Percentiles rank a stretch among this genome's conserved stretches.
phyloP scores from a whole-genome alignment of 371 early-diverging fungal genomes.

The Mycotypha africana region DNA sequence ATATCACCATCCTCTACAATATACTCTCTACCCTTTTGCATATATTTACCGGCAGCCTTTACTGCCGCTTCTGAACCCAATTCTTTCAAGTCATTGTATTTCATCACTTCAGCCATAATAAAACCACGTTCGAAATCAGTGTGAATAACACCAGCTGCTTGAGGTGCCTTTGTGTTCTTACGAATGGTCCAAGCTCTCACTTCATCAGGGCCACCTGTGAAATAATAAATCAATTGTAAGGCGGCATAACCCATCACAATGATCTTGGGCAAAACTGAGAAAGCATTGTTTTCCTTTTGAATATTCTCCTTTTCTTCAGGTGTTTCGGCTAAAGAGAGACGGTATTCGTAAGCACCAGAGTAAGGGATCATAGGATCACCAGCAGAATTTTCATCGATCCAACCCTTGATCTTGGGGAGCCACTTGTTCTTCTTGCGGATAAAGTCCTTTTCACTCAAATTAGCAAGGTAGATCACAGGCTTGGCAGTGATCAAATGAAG shows the following conservation, averaged over 20 bases:
- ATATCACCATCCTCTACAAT: slow-evolving; percentile 93
- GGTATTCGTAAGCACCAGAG: slow-evolving; percentile 79
- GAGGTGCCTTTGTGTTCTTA: slow-evolving; percentile 89
- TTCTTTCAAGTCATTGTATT: slow-evolving; percentile 81
- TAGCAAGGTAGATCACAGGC: slow-evolving; percentile 96
- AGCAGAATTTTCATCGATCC: slow-evolving; percentile 86
- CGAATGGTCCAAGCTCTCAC: slow-evolving; percentile 96
- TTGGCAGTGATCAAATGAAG: slow-evolving; percentile 96
- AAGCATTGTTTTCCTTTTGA: slow-evolving; percentile 53
- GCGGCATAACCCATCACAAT: slow-evolving; percentile 90
- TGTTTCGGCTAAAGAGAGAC: slow-evolving; percentile 32
- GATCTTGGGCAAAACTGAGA: slow-evolving; percentile 84
- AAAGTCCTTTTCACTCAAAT: slow-evolving; percentile 89
- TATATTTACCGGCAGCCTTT: slow-evolving; percentile 93
- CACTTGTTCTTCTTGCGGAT: slow-evolving; percentile 90
- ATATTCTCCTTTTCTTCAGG: slow-evolving; percentile 60
- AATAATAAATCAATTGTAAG: slow-evolving; percentile 92
- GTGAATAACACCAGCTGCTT: slow-evolving; percentile 91
- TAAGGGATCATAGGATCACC: slow-evolving; percentile 91
- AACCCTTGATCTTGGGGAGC: slow-evolving; percentile 83
- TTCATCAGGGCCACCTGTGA: slow-evolving; percentile 95
- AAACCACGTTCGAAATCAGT: slow-evolving; percentile 97
- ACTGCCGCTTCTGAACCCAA: slow-evolving; percentile 82
- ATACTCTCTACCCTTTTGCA: slow-evolving; percentile 95
- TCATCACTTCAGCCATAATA: slow-evolving; percentile 97